Evolutionary conservation across 2,329 filamentous ascomycete species (phyloP), one percentile per base, ranked within the genome.

Genomic region (Fonsecaea erecta): DNA sequence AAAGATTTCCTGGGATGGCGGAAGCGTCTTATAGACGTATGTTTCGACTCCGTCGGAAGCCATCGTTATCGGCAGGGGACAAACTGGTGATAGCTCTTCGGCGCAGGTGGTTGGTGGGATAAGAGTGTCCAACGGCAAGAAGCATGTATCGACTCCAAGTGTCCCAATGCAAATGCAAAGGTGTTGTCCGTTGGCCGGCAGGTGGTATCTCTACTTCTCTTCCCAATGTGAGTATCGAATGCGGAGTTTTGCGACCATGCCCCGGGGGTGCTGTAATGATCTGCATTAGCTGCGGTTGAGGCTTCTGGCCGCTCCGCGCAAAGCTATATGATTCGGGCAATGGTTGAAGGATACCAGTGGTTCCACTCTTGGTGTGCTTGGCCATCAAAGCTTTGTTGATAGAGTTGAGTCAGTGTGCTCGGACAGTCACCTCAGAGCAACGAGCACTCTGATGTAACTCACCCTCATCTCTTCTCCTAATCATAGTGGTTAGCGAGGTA

Each of bases 311-410:
- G 28, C 28, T 7, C 46, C 12, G 32, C 58, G 58, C 18, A 40
- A 53, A 60, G 30, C 11, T 6, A 52, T 40, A 11, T 60, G 58
- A 53, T 60, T 60, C 24, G 58, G 58, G 52, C n/a, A 5, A 53
- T n/a, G 43, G 43, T 24, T 24, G 18, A 24, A 48, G 43, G 11
- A 48, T 40, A 12, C 24, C 11, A 24, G 43, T 48, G 14, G 43
- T 24, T 24, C 43, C 43, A 48, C 43, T 48, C 43, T 2, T 48
- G 37, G 37, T 48, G 43, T 48, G 18, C 43, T 48, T 48, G 43
- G 43, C 43, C 21, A 24, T 48, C 43, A 48, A 11, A n/a, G n/a
- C 14, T 12, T 21, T 11, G 18, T 48, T 24, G 6, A n/a, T n/a
- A 11, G 21, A n/a, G 16, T 40, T 40, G 16, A 40, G 14, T 40